Conservation (phyloP, 1,284 basidiomycete genomes). For the Tilletia setariae region DNA sequence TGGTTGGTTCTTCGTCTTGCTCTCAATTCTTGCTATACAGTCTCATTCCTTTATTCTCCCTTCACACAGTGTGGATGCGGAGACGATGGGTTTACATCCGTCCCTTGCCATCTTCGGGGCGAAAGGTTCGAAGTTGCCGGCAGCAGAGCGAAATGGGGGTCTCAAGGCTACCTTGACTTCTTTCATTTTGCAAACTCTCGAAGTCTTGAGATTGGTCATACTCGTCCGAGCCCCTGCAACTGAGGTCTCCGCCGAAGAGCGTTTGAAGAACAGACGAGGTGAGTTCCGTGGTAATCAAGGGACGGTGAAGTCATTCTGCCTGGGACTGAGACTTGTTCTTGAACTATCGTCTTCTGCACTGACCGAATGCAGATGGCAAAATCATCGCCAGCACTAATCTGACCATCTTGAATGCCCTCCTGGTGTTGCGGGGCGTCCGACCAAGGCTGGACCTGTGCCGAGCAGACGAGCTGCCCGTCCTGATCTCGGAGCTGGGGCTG, state of each 20-base stretch:
- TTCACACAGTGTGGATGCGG: slow-evolving; percentile 19
- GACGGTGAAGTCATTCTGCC: too few relatives aligned
- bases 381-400: slow-evolving; percentile 46
- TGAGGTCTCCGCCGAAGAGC: too few relatives aligned
- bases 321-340: too few relatives aligned
- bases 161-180: slow-evolving; percentile 15
- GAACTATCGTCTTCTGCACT: too few relatives aligned
- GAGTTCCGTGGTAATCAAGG: slow-evolving; percentile 24
- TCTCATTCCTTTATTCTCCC: too few relatives aligned
- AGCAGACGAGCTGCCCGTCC: slow-evolving; percentile 1
- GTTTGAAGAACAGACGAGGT: too few relatives aligned
- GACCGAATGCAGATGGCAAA: not conserved
- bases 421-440: slow-evolving; percentile 39
- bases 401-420: slow-evolving; percentile 48
- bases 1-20: not conserved
- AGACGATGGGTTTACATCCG: slow-evolving; percentile 29
- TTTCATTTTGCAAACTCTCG: slow-evolving; percentile 24
- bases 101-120: slow-evolving; percentile 33
- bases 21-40: too few relatives aligned
- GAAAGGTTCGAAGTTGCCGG: not conserved
- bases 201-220: slow-evolving; percentile 26
- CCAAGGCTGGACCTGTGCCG: not conserved
- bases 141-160: not conserved
- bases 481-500: not conserved
- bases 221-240: slow-evolving; percentile 14